Evolutionary conservation across 129 eudicot species (phyloP), one percentile per base, ranked within the genome.

Genomic region (Centaurea solstitialis): DNA sequence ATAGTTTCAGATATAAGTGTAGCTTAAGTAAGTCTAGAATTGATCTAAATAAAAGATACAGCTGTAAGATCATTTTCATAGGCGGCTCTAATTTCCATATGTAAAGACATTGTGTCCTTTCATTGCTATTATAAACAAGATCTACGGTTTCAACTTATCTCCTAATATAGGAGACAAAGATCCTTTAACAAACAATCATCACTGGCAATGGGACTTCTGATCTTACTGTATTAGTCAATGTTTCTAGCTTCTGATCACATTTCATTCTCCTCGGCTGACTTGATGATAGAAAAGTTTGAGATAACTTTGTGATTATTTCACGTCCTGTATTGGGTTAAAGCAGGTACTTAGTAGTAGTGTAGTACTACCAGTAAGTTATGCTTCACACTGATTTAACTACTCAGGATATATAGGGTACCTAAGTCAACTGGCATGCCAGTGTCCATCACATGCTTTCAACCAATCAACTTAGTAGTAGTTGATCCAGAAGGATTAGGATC

Each of bases 401-500:
- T 47, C 33, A 67, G 45, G 33, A 75, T 20, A 33, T 33, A 9
- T 33, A 33, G 33, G 26, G 72, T 62, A 15, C 30, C 61, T 20
- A 76, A 35, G 23, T 76, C 38, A 62, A 61, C 17, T 18, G 64
- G 72, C 79, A 53, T 26, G 50, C 9, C 70, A 75, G n/a, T 4
- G 39, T 22, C 11, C 23, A 53, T 53, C 5, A 35, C 39, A 50
- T n/a, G 71, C 24, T 40, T 70, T 59, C 76, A 78, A 13, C 18
- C 30, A 50, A 17, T 59, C 76, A 79, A 20, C 18, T 68, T 53
- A 5, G 78, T 62, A 15, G 78, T 53, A 37, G 66, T 35, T 6
- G 62, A 68, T 45, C 50, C 38, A 23, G 22, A 79, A 33, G 8
- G 17, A 21, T 8, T 5, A 53, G 75, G 37, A 70, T 69, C 9